A percentile compares a stretch with the other conserved stretches of the same genome.
Conservation (phyloP, 176 grass and related monocot species). For the Oryza meridionalis region DNA sequence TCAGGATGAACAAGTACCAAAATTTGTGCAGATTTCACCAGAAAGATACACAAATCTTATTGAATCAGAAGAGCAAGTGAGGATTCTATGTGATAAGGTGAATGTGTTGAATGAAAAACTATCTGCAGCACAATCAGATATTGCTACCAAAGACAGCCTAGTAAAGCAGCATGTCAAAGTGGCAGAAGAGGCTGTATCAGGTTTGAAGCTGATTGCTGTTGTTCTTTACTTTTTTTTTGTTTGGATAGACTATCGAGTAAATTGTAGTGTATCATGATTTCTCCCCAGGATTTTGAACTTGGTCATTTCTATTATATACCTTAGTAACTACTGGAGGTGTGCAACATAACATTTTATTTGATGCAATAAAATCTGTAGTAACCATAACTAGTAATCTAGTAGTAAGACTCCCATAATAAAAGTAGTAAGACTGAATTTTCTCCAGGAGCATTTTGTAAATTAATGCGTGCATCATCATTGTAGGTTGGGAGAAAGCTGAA, state of each 20-base stretch:
- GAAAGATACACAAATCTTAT: not conserved
- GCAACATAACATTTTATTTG: not conserved
- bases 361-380: not conserved
- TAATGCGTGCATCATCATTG: not conserved
- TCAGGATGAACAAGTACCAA: not conserved
- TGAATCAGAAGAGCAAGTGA: not conserved
- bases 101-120: not conserved
- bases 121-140: not conserved
- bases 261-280: not conserved
- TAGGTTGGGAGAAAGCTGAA: slow-evolving; percentile 99
- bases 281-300: not conserved
- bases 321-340: not conserved
- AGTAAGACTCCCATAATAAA: no score
- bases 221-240: not conserved
- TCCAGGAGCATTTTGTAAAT: not conserved
- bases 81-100: not conserved
- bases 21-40: not conserved
- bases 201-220: slow-evolving; percentile 24
- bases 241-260: not conserved
- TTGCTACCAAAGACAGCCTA: not conserved
- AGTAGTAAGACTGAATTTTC: not conserved
- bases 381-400: not conserved
- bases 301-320: not conserved
- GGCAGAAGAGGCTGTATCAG: slow-evolving; percentile 44
- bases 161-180: not conserved